phyloP scores from a whole-genome alignment of 2,329 filamentous ascomycete genomes.

The Pseudopyrenochaeta lycopersici region DNA sequence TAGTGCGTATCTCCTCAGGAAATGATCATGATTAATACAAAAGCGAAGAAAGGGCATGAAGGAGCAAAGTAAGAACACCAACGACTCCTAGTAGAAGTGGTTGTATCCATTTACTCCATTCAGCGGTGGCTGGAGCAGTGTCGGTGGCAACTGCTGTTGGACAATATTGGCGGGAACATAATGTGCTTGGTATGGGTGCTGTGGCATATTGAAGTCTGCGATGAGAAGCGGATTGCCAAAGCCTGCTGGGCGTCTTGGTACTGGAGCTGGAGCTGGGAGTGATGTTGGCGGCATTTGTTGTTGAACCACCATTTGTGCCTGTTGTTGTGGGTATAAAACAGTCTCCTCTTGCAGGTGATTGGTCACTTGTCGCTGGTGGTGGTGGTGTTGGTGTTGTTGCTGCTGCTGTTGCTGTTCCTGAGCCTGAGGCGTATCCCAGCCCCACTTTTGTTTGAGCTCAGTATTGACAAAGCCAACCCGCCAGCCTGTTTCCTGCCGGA shows the following conservation, averaged over 20 bases:
- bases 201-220: conserved; percentile 79
- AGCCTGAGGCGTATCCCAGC: conserved; percentile 64
- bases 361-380: conserved; percentile 23
- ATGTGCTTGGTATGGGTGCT: conserved; percentile 82
- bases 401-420: conserved; percentile 49
- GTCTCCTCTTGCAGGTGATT: conserved; percentile 23
- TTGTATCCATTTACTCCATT: conserved; percentile 29
- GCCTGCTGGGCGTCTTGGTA: conserved; percentile 53
- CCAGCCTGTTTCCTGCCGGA: conserved; percentile 82
- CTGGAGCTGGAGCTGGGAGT: conserved; percentile 19
- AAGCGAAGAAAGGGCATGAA: neutral
- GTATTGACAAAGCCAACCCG: conserved; percentile 74
- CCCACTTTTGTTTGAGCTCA: conserved; percentile 80
- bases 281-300: conserved; percentile 31
- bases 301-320: conserved; percentile 22
- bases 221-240: conserved; percentile 75
- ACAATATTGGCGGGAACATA: conserved; percentile 75
- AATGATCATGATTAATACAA: neutral
- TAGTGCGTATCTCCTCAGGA: neutral
- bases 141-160: conserved; percentile 35
- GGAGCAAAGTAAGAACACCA: conserved; percentile 6
- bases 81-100: conserved; percentile 26
- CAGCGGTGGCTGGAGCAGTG: conserved; percentile 30
- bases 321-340: conserved; percentile 19
- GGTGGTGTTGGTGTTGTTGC: conserved; percentile 36